These are phyloP conservation scores for Eucalyptus marginata DNA, from an alignment of 345 rosid species.

Conservation along the genomic window DNA sequence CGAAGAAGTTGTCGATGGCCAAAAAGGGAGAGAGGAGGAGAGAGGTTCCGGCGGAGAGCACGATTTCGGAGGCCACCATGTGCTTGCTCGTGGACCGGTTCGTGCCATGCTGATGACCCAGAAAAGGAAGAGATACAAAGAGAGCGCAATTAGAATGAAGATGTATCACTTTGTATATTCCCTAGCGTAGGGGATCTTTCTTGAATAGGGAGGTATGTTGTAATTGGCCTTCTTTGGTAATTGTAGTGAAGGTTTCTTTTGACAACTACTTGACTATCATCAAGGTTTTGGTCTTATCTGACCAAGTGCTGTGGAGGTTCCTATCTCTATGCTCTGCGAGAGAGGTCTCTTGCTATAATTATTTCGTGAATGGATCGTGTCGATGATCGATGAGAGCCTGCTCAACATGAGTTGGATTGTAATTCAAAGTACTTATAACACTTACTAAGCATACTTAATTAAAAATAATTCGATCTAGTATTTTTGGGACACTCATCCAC, in stretches of 20 bases:
- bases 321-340: neutral
- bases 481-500: neutral
- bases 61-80: constrained; percentile 59
- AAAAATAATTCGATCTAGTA: neutral
- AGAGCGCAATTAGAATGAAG: neutral
- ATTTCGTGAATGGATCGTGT: neutral
- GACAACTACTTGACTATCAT: neutral
- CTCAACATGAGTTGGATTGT: neutral
- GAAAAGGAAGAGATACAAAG: neutral
- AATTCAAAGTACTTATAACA: neutral
- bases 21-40: constrained; percentile 1
- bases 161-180: neutral
- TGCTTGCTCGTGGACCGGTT: constrained; percentile 78
- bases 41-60: constrained; percentile 9
- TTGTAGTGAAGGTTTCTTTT: neutral
- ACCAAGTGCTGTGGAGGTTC: neutral
- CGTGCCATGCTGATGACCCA: constrained; percentile 46
- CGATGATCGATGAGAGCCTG: neutral
- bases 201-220: neutral
- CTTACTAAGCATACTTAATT: neutral
- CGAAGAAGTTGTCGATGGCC: neutral
- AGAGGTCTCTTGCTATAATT: neutral
- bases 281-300: neutral
- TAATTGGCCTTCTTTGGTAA: neutral
- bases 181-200: neutral